Evolutionary conservation across 2,329 filamentous ascomycete genomes (phyloP).

Genomic region (Byssothecium circinans): DNA sequence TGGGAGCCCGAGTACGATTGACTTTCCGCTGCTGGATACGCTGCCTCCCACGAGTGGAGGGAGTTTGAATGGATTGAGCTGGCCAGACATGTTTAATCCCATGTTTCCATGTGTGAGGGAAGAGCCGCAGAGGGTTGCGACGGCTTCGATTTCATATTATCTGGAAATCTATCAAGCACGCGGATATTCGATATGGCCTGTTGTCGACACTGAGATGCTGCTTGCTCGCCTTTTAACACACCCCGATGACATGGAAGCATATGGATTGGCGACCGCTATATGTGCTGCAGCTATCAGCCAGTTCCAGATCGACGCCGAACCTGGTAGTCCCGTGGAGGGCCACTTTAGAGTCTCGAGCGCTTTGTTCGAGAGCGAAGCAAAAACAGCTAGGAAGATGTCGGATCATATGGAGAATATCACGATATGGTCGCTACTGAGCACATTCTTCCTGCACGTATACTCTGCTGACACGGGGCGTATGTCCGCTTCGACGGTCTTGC

Average conservation of each 20-base stretch:
- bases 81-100: constrained; percentile 30
- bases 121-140: constrained; percentile 34
- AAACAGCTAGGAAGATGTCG: constrained; percentile 26
- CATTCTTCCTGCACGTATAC: constrained; percentile 41
- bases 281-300: constrained; percentile 41
- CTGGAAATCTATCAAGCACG: constrained; percentile 35
- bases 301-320: constrained; percentile 36
- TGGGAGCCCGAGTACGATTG: constrained; percentile 30
- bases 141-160: constrained; percentile 36
- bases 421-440: constrained; percentile 31
- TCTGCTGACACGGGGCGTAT: constrained; percentile 41
- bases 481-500: constrained; percentile 33
- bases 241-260: constrained; percentile 36
- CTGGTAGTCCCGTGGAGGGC: constrained; percentile 35
- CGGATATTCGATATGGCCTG: constrained; percentile 40
- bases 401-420: constrained; percentile 38
- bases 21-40: constrained; percentile 28
- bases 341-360: constrained; percentile 35
- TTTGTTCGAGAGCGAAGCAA: constrained; percentile 35
- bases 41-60: constrained; percentile 25
- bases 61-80: constrained; percentile 21
- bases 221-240: constrained; percentile 36
- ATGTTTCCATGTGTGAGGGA: constrained; percentile 13
- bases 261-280: constrained; percentile 35
- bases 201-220: constrained; percentile 37